Percentiles rank a stretch among this genome's conserved stretches.
phyloP scores from a whole-genome alignment of 306 rosid genomes.

The Astragalus glycyphyllos region DNA sequence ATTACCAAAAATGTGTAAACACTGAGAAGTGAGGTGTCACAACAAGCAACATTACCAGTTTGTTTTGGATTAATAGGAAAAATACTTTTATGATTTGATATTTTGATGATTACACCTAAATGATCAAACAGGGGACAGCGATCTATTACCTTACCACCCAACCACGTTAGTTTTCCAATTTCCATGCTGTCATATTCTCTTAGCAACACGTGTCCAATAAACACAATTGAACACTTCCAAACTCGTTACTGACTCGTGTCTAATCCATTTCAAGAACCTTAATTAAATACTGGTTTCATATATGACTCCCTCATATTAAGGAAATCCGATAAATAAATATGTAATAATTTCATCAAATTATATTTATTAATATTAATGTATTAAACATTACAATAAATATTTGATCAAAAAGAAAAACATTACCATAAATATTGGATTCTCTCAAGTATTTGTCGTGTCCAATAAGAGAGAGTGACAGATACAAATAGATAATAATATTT shows the following conservation, averaged over 20 bases:
- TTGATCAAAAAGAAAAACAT: no score
- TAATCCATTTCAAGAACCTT: slow-evolving; percentile 24
- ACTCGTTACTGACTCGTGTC: slow-evolving; percentile 31
- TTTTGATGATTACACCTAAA: slow-evolving; percentile 19
- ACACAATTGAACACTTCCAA: slow-evolving; percentile 5
- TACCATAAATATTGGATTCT: no score
- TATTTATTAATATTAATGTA: no score
- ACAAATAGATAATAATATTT: no score
- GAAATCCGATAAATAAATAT: no score
- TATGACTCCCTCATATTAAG: no score
- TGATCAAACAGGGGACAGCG: slow-evolving; percentile 12
- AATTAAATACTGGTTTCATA: background rate
- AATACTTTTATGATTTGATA: background rate
- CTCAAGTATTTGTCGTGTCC: no score
- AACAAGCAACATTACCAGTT: background rate
- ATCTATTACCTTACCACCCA: slow-evolving; percentile 35
- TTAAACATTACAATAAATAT: no score
- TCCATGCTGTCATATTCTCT: slow-evolving; percentile 29
- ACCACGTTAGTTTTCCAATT: slow-evolving; percentile 6
- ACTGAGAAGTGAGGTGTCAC: slow-evolving; percentile 20
- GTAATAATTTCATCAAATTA: no score
- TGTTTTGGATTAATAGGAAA: slow-evolving; percentile 1
- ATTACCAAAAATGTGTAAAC: slow-evolving; percentile 10
- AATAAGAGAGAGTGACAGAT: no score
- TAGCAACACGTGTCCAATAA: slow-evolving; percentile 34